A percentile compares a stretch with the other conserved stretches of the same genome.
phyloP scores from a whole-genome alignment of 441 rosid genomes.

The Iberis amara region DNA sequence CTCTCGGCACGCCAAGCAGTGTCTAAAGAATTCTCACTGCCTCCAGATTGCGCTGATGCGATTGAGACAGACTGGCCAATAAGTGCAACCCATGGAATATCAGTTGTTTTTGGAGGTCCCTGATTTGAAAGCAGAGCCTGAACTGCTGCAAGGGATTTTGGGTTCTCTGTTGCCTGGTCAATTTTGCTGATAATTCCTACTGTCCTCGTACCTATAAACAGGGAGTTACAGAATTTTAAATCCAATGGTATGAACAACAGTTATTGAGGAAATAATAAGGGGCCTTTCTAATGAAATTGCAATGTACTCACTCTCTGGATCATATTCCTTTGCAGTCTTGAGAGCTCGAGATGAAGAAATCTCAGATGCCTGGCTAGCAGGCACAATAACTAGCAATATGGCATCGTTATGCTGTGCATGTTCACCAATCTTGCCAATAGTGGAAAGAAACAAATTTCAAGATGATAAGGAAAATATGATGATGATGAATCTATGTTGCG shows the following conservation, averaged over 20 bases:
- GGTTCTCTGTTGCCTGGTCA: constrained; percentile 62
- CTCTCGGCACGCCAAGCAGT: constrained; percentile 80
- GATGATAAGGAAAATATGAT: constrained; percentile 13
- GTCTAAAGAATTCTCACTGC: constrained; percentile 63
- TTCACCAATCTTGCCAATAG: constrained; percentile 44
- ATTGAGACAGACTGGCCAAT: constrained; percentile 68
- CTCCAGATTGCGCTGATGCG: constrained; percentile 65
- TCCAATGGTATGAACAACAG: neutral
- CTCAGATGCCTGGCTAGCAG: constrained; percentile 65
- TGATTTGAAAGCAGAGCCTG: constrained; percentile 53
- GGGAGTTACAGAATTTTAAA: neutral
- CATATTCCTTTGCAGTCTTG: constrained; percentile 59
- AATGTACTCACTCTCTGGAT: constrained; percentile 42
- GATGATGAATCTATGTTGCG: constrained; percentile 7
- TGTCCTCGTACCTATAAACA: constrained; percentile 55
- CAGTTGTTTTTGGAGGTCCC: constrained; percentile 65
- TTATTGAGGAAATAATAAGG: constrained; percentile 10
- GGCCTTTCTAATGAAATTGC: constrained; percentile 7
- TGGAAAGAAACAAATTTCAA: constrained; percentile 25
- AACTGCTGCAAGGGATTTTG: constrained; percentile 61
- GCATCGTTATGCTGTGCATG: constrained; percentile 62
- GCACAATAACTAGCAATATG: constrained; percentile 53
- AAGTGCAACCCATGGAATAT: constrained; percentile 69
- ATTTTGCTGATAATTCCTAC: constrained; percentile 68
- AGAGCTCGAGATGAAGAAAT: constrained; percentile 64